These are phyloP conservation scores for Striga hermonthica DNA, from an alignment of 305 asterid genomes.

Conservation along the genomic window DNA sequence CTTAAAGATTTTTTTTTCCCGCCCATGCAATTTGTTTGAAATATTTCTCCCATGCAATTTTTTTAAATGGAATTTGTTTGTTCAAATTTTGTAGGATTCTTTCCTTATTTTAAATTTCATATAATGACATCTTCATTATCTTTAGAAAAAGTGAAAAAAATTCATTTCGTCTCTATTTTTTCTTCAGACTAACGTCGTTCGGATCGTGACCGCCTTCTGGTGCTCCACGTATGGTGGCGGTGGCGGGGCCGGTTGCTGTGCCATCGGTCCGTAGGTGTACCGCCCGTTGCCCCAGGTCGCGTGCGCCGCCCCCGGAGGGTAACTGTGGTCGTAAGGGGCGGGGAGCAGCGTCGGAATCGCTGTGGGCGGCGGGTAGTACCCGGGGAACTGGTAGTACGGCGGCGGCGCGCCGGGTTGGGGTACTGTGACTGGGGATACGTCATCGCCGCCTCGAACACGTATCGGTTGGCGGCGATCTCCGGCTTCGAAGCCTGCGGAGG, in stretches of 20 bases:
- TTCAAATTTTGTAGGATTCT: too few relatives aligned
- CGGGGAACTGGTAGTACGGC: constrained; percentile 79
- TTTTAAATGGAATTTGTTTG: too few relatives aligned
- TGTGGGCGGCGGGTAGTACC: constrained; percentile 61
- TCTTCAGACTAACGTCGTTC: constrained; percentile 84
- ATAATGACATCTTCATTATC: too few relatives aligned
- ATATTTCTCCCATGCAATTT: too few relatives aligned
- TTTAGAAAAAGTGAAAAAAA: too few relatives aligned
- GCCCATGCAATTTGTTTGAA: too few relatives aligned
- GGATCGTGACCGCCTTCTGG: constrained; percentile 92
- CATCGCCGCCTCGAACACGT: constrained; percentile 94
- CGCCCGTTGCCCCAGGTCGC: constrained; percentile 69
- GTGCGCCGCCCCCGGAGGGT: constrained; percentile 50
- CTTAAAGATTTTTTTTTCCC: too few relatives aligned
- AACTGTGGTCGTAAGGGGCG: constrained; percentile 80
- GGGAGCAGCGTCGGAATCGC: constrained; percentile 67
- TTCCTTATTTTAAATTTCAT: too few relatives aligned
- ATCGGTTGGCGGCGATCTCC: constrained; percentile 72
- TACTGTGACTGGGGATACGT: constrained; percentile 81
- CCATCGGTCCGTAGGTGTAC: constrained; percentile 68
- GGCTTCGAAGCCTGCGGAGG: constrained; percentile 68
- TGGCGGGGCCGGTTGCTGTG: constrained; percentile 56
- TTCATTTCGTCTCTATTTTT: constrained; percentile 13
- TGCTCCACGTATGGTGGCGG: constrained; percentile 86
- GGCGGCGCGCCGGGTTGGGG: constrained; percentile 71